Base-by-base conservation (phyloP, 805 yeast genomes). In the Barnettozyma sucrosica region DNA sequence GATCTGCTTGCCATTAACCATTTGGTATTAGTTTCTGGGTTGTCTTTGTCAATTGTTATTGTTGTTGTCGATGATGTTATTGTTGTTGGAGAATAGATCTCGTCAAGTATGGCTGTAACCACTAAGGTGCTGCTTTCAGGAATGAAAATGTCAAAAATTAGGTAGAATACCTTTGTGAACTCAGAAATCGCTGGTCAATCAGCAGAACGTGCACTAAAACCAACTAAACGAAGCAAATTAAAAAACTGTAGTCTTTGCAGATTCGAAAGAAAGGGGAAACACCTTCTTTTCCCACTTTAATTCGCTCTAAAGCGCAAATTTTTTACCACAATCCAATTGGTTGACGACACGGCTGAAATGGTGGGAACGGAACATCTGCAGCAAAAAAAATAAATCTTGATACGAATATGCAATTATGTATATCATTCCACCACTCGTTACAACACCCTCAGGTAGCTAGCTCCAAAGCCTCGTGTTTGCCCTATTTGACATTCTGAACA, bases 1-100 rank as follows among this genome's bases (percentile, higher is more conserved):
- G 23, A 81, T 58, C 63, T 88, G 93, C 61, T 87, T 86, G 6
- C 54, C 51, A 10, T 33, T 46, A 16, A 39, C 43, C 45, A 44
- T 41, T 28, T 28, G 16, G 16, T 28, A 26, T 3, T 10, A 23
- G 25, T 28, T 14, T 28, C n/a, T 28, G 13, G 32, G 5, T 28
- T 9, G 32, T 11, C n/a, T 28, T 7, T 28, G 32, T 28, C n/a
- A n/a, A n/a, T n/a, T 13, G 32, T 3, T 28, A 4, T 28, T 2
- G 3, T 28, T 28, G n/a, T 28, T 28, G n/a, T 28, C n/a, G 32
- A 3, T 28, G 16, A 13, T 28, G 32, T 28, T 28, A 11, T 28
- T 8, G 13, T 13, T 28, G 6, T 13, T 28, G 25, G 25, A 23
- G 8, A 8, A 23, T 23, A 8, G 8, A 8, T 23, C 8, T 5